Evolutionary conservation across 2,329 filamentous ascomycete species (phyloP).

Genomic region (Stemphylium vesicarium): DNA sequence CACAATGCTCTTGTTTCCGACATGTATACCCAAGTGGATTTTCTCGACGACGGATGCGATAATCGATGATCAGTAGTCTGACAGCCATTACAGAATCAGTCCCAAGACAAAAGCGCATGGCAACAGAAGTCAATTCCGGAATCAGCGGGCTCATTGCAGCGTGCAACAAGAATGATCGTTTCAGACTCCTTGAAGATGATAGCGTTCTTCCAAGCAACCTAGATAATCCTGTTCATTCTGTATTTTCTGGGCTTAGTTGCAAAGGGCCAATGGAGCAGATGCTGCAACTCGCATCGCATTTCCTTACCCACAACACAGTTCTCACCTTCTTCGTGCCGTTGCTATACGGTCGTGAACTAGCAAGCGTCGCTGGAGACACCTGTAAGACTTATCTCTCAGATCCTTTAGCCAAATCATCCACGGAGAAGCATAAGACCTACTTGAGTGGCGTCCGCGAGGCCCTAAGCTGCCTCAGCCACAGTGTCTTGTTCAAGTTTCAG

Average conservation of each 20-base stretch:
- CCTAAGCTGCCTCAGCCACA: conserved; percentile 36
- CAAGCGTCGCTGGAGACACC: background rate
- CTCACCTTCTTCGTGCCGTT: conserved; percentile 42
- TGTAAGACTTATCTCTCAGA: conserved; percentile 32
- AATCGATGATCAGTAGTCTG: background rate
- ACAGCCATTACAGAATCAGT: conserved; percentile 10
- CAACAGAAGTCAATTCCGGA: conserved; percentile 1
- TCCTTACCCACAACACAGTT: conserved; percentile 35
- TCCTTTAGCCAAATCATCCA: conserved; percentile 19
- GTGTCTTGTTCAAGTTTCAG: conserved; percentile 28
- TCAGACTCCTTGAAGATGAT: conserved; percentile 38
- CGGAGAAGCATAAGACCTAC: conserved; percentile 15
- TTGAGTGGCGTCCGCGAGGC: conserved; percentile 29
- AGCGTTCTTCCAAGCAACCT: conserved; percentile 30
- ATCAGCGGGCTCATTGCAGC: conserved; percentile 28
- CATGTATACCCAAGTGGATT: conserved; percentile 6
- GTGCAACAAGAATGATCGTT: conserved; percentile 39
- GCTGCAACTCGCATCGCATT: conserved; percentile 43
- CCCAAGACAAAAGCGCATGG: conserved; percentile 7
- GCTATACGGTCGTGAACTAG: conserved; percentile 32
- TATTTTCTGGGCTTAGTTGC: conserved; percentile 32
- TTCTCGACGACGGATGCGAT: background rate
- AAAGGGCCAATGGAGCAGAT: conserved; percentile 25
- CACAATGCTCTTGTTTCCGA: conserved; percentile 15
- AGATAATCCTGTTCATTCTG: conserved; percentile 37